Evolutionary conservation across 768 basidiomycete genomes (phyloP).

Genomic region (Tulasnella sp.): DNA sequence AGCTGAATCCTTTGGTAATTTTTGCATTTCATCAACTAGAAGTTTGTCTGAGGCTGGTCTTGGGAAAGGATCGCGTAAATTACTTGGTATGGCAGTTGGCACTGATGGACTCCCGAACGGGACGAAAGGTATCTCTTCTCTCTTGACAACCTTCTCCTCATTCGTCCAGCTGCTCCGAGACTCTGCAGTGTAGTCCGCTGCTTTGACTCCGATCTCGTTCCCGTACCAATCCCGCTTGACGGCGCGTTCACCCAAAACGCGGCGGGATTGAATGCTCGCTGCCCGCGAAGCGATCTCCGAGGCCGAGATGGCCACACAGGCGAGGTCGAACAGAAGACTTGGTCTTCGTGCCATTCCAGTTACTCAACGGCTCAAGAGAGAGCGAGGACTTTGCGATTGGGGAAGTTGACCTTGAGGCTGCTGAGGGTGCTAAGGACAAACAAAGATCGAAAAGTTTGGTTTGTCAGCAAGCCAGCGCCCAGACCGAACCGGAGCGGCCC

Average conservation of each 20-base stretch:
- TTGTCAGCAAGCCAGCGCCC: not conserved
- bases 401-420: not conserved
- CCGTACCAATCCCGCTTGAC: constrained; percentile 5
- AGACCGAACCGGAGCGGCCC: not conserved
- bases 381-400: not conserved
- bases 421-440: not conserved
- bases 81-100: not conserved
- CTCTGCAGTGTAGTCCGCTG: not conserved
- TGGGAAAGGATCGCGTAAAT: not conserved
- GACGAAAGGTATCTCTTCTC: not conserved
- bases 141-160: not conserved
- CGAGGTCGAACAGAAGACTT: constrained; percentile 46
- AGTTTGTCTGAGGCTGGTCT: not conserved
- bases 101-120: not conserved
- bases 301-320: constrained; percentile 51
- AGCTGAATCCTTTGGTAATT: not conserved
- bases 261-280: constrained; percentile 43
- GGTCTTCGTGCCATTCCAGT: not conserved
- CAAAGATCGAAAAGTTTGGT: not conserved
- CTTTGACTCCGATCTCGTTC: not conserved
- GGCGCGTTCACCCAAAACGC: constrained; percentile 13
- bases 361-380: not conserved
- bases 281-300: constrained; percentile 53
- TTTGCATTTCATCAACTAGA: not conserved
- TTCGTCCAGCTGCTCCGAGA: not conserved